Conservation (phyloP, 2,329 filamentous ascomycete genomes). For the Curvularia eragrostidis region DNA sequence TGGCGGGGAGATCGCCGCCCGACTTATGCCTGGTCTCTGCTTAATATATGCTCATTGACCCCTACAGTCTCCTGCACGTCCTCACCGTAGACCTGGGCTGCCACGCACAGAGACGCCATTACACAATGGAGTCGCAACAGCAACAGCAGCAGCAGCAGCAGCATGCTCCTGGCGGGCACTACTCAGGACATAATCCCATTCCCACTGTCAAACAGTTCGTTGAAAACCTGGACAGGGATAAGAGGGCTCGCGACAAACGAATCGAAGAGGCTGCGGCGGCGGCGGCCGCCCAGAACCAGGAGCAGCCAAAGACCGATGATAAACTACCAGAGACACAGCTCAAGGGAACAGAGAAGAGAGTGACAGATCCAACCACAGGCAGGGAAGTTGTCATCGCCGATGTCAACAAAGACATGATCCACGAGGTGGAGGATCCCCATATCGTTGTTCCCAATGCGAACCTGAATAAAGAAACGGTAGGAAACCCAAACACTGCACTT, state of each 20-base stretch:
- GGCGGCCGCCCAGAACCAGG: constrained; percentile 39
- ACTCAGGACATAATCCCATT: constrained; percentile 82
- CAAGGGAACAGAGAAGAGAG: constrained; percentile 60
- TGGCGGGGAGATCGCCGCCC: constrained; percentile 14
- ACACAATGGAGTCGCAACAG: constrained; percentile 47
- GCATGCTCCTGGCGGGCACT: constrained; percentile 67
- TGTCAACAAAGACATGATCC: constrained; percentile 72
- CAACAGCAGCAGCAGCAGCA: constrained; percentile 58
- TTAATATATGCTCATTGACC: constrained; percentile 3
- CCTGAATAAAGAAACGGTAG: constrained; percentile 72
- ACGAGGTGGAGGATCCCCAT: constrained; percentile 73
- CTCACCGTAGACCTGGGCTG: constrained; percentile 6
- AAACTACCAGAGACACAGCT: constrained; percentile 58
- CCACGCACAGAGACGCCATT: constrained; percentile 3
- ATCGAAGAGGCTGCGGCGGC: constrained; percentile 62
- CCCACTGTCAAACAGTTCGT: constrained; percentile 89
- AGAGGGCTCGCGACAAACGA: constrained; percentile 73
- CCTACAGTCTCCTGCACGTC: constrained; percentile 10
- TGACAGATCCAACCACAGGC: constrained; percentile 89
- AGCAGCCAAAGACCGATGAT: constrained; percentile 31
- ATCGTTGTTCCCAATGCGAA: constrained; percentile 91
- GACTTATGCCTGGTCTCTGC: constrained; percentile 2
- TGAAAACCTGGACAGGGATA: constrained; percentile 77
- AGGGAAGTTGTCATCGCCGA: constrained; percentile 86
- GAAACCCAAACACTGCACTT: constrained; percentile 1